Evolutionary conservation across 2,329 filamentous ascomycete genomes (phyloP).

Genomic region (Didymella glomerata): DNA sequence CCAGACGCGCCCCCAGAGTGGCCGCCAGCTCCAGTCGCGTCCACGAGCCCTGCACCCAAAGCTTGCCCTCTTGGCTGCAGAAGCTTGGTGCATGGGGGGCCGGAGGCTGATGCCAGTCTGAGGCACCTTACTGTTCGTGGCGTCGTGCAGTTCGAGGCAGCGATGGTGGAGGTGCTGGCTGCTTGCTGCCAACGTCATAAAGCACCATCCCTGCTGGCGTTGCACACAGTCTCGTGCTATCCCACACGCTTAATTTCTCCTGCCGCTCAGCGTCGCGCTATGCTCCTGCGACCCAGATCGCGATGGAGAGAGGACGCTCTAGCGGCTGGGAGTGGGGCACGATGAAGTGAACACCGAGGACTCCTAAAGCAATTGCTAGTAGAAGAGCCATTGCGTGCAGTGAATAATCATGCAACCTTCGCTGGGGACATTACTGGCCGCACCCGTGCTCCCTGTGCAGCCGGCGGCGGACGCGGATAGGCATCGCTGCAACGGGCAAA

Average conservation of each 20-base stretch:
- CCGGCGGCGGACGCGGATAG: conserved; percentile 23
- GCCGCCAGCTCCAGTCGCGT: conserved; percentile 19
- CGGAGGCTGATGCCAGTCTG: conserved; percentile 20
- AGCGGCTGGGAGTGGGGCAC: conserved; percentile 2
- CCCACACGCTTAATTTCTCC: conserved; percentile 36
- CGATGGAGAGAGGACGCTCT: conserved; percentile 5
- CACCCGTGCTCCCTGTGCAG: conserved; percentile 14
- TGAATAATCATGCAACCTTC: neutral
- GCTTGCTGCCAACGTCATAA: conserved; percentile 23
- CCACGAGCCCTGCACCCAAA: conserved; percentile 26
- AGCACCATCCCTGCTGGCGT: conserved; percentile 23
- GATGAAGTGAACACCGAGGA: conserved; percentile 1
- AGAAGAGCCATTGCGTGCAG: conserved; percentile 4
- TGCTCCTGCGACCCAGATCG: conserved; percentile 21
- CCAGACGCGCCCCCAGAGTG: conserved; percentile 17
- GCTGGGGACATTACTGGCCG: no score
- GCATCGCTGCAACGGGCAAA: conserved; percentile 25
- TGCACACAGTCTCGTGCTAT: conserved; percentile 27
- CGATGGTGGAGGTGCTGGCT: conserved; percentile 21
- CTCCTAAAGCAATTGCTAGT: no score
- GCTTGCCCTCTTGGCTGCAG: conserved; percentile 25
- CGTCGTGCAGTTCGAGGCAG: conserved; percentile 20
- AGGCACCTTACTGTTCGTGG: conserved; percentile 16
- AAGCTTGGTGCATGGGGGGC: conserved; percentile 31
- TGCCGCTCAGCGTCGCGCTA: conserved; percentile 30